A percentile compares a stretch with the other conserved stretches of the same genome.
Conservation (phyloP, 2,329 filamentous ascomycete species). For the Lachnellula suecica region DNA sequence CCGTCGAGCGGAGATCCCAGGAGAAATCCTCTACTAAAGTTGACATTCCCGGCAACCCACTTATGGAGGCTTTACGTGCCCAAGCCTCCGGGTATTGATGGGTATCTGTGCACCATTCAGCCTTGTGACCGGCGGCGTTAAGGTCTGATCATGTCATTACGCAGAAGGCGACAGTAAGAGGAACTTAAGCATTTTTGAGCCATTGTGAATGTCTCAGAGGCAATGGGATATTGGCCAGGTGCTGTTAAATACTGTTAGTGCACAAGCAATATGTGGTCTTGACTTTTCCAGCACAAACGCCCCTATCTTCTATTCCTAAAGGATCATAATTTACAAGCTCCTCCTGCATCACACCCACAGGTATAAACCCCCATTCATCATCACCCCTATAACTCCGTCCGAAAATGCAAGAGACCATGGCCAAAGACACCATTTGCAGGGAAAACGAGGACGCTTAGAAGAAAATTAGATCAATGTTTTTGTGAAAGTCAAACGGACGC, state of each 20-base stretch:
- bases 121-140: background rate
- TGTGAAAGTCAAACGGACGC: slow-evolving; percentile 3
- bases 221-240: too few species aligned
- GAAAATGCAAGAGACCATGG: slow-evolving; percentile 26
- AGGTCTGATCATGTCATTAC: too few species aligned
- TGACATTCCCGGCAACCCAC: background rate
- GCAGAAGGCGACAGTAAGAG: too few species aligned
- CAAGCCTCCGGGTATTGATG: background rate
- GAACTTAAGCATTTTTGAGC: too few species aligned
- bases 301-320: slow-evolving; percentile 27
- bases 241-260: too few species aligned
- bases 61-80: background rate
- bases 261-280: too few species aligned
- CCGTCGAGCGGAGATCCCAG: background rate
- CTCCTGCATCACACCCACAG: slow-evolving; percentile 3
- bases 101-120: background rate
- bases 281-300: too few species aligned
- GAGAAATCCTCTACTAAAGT: too few species aligned
- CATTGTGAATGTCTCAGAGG: too few species aligned
- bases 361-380: slow-evolving; percentile 7
- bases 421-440: slow-evolving; percentile 29
- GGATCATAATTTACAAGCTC: slow-evolving; percentile 27
- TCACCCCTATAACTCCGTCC: slow-evolving; percentile 23
- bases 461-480: slow-evolving; percentile 17
- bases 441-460: slow-evolving; percentile 16